A percentile compares a stretch with the other conserved stretches of the same genome.
phyloP scores from a whole-genome alignment of 495 filamentous ascomycete genomes.

The Penicillium flavigenum region DNA sequence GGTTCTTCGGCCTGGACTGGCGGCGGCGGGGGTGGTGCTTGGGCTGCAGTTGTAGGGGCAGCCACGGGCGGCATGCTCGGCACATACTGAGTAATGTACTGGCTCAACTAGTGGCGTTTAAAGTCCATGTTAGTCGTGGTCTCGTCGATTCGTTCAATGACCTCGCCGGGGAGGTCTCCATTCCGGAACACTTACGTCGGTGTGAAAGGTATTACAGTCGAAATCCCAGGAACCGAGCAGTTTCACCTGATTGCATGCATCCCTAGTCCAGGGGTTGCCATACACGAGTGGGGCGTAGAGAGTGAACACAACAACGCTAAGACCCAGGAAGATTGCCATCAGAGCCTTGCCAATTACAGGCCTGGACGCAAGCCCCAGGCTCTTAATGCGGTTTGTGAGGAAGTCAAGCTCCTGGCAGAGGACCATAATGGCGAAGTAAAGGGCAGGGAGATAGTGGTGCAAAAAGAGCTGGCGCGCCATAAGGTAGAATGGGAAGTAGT shows the following conservation, averaged over 20 bases:
- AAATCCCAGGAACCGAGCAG: slow-evolving; percentile 90
- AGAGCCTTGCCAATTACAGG: slow-evolving; percentile 70
- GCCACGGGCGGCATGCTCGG: slow-evolving; percentile 16
- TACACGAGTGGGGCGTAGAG: slow-evolving; percentile 88
- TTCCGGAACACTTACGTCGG: slow-evolving; percentile 67
- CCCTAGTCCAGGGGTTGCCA: slow-evolving; percentile 89
- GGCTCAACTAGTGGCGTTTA: slow-evolving; percentile 33
- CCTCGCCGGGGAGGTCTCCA: slow-evolving; percentile 37
- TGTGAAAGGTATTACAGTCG: slow-evolving; percentile 91
- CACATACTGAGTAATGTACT: slow-evolving; percentile 42
- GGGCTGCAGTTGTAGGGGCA: slow-evolving; percentile 29
- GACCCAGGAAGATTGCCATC: slow-evolving; percentile 66
- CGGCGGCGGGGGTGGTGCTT: slow-evolving; percentile 16
- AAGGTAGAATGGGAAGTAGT: slow-evolving; percentile 96
- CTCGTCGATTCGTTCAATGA: slow-evolving; percentile 27
- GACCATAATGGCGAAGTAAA: slow-evolving; percentile 90
- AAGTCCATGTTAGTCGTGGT: slow-evolving; percentile 30
- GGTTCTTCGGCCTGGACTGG: slow-evolving; percentile 18
- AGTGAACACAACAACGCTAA: slow-evolving; percentile 73
- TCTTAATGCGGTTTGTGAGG: slow-evolving; percentile 63
- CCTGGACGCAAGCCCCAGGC: slow-evolving; percentile 64
- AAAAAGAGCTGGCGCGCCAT: slow-evolving; percentile 98
- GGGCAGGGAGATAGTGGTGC: slow-evolving; percentile 94
- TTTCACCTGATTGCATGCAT: slow-evolving; percentile 81
- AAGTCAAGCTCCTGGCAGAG: slow-evolving; percentile 91